phyloP scores from a whole-genome alignment of 1,284 basidiomycete species.

The Heliocybe sulcata region DNA sequence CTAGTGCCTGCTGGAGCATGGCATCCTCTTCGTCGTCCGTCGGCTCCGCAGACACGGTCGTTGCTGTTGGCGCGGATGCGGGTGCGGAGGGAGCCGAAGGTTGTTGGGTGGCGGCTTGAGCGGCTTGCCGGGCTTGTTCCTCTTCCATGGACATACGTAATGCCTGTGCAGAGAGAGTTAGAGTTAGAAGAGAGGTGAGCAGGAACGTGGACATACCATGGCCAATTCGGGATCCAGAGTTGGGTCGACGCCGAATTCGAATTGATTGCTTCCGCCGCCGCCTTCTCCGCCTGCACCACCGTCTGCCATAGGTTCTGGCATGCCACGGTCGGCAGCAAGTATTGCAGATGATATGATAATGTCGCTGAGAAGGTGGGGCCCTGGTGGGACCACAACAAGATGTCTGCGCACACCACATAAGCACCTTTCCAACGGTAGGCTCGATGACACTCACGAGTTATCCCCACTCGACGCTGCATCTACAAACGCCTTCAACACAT shows the following conservation, averaged over 20 bases:
- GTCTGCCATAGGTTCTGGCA: conserved; percentile 56
- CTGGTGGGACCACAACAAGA: conserved; percentile 75
- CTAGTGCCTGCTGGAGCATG: conserved; percentile 57
- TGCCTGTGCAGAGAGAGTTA: conserved; percentile 45
- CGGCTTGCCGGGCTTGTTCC: conserved; percentile 84
- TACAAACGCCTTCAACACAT: conserved; percentile 68
- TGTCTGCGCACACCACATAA: conserved; percentile 46
- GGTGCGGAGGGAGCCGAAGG: conserved; percentile 21
- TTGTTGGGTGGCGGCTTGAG: conserved; percentile 23
- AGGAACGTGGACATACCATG: conserved; percentile 55
- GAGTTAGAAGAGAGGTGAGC: not conserved
- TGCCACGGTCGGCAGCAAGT: conserved; percentile 73
- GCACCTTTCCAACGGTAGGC: conserved; percentile 1
- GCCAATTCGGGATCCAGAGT: conserved; percentile 95
- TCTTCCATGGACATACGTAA: conserved; percentile 98
- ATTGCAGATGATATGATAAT: conserved; percentile 77
- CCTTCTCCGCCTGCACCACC: conserved; percentile 35
- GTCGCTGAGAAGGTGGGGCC: conserved; percentile 80
- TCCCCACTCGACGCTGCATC: conserved; percentile 74
- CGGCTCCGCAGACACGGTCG: conserved; percentile 27
- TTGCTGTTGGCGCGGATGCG: conserved; percentile 23
- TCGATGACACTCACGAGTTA: conserved; percentile 59
- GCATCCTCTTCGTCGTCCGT: conserved; percentile 64
- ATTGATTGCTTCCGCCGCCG: conserved; percentile 47
- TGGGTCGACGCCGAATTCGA: conserved; percentile 91